A percentile compares a stretch with the other conserved stretches of the same genome.
phyloP scores from a whole-genome alignment of 352 stramenopile genomes.

The Blastocystis sp. region DNA sequence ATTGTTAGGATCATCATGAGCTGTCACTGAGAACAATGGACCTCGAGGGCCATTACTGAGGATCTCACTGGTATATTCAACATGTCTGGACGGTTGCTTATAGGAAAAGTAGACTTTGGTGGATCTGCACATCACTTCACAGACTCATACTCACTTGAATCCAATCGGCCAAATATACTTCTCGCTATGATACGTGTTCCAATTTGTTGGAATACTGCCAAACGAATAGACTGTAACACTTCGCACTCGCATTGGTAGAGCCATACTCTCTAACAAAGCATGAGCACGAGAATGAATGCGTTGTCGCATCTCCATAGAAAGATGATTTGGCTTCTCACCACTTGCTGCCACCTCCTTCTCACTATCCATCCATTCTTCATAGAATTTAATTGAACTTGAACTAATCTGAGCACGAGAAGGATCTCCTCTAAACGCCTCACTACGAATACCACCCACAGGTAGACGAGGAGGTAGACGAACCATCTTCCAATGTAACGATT shows the following conservation, averaged over 20 bases:
- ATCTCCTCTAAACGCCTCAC: background rate
- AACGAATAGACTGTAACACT: conserved; percentile 8
- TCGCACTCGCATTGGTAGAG: conserved; percentile 15
- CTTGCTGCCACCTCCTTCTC: background rate
- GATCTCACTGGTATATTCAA: conserved; percentile 53
- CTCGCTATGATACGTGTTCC: conserved; percentile 6
- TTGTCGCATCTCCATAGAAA: background rate
- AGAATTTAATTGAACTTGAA: background rate
- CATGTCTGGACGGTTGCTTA: conserved; percentile 13
- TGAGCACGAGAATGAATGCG: background rate
- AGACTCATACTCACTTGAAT: background rate
- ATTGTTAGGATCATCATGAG: conserved; percentile 8
- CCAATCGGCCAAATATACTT: conserved; percentile 61
- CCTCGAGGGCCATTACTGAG: background rate
- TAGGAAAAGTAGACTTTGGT: conserved; percentile 34
- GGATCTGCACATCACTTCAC: background rate
- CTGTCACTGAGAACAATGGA: conserved; percentile 39
- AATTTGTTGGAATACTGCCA: conserved; percentile 1
- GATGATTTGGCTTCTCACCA: background rate
- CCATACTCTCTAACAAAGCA: background rate
- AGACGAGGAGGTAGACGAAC: too few species aligned
- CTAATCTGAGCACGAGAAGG: background rate
- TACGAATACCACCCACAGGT: background rate
- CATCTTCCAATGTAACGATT: background rate
- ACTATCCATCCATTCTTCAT: background rate